Evolutionary conservation across 306 rosid genomes (phyloP), one percentile per base, ranked within the genome.

Genomic region (Aeschynomene evenia): DNA sequence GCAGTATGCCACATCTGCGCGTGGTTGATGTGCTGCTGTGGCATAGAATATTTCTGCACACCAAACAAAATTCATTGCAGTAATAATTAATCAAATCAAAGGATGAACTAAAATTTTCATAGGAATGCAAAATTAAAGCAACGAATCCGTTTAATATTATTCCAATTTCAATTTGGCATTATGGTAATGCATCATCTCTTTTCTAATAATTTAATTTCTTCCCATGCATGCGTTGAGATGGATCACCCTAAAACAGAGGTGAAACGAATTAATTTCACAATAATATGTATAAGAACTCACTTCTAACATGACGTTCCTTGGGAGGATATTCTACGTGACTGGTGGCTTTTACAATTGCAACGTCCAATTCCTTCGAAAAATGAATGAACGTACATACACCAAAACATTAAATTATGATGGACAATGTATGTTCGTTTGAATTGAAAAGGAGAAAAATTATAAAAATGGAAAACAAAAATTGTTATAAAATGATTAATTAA

Each of bases 311-410:
- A 45, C 97, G 95, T 76, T 94, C 98, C 68, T 94, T 94, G 0
- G 98, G 98, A 77, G 97, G 97, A 72, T 82, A 76, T 49, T 94
- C 97, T 3, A 77, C 90, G 58, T 94, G 98, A 82, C 90, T 90
- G 51, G 98, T 87, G 52, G 98, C 98, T 82, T 84, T 94, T 6
- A 94, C 94, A 65, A 91, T 84, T 67, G 98, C 96, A 80, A 94
- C 81, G 66, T 94, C 98, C 95, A 94, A 82, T 59, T 94, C 97
- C 98, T 94, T 68, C 24, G 16, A 33, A 19, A 50, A 56, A 18
- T 18, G 43, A 63, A 20, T 1, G 9, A 14, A 39, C 11, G 45
- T n/a, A 39, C 0, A 13, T 7, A 43, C 5, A 5, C 24, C 63
- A 74, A 50, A 63, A 4, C 22, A 20, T 46, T 19, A 63, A 63